Conservation (phyloP, 768 basidiomycete genomes). For the Cystobasidium tubakii region DNA sequence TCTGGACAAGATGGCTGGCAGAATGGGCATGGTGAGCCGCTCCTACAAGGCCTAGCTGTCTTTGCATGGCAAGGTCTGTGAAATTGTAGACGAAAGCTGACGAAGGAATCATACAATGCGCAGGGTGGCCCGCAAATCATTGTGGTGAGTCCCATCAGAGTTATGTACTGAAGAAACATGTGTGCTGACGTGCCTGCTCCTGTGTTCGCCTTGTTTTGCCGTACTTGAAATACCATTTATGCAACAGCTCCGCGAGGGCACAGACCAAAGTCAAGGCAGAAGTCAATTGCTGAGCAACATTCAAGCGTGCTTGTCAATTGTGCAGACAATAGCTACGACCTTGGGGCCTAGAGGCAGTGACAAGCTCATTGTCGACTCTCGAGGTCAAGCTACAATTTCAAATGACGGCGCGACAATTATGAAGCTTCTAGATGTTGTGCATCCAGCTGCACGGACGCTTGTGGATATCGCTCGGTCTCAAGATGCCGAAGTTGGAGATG, state of each 20-base stretch:
- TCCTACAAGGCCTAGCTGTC: not conserved
- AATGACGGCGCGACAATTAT: constrained; percentile 99
- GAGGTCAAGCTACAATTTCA: constrained; percentile 95
- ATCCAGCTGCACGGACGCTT: constrained; percentile 93
- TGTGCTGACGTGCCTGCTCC: no score
- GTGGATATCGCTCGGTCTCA: constrained; percentile 98
- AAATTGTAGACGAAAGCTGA: constrained; percentile 9
- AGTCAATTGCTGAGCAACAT: constrained; percentile 36
- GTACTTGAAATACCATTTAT: not conserved
- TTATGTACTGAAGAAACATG: no score
- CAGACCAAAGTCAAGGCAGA: constrained; percentile 31
- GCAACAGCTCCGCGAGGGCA: constrained; percentile 36
- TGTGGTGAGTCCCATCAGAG: constrained; percentile 10
- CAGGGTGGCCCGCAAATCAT: constrained; percentile 18
- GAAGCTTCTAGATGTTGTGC: constrained; percentile 93
- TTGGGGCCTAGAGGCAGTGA: constrained; percentile 98
- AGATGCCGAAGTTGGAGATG: constrained; percentile 97
- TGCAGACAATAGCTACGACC: constrained; percentile 84
- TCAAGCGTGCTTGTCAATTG: constrained; percentile 57
- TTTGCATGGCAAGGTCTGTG: not conserved
- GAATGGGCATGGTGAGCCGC: constrained; percentile 8
- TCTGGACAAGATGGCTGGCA: not conserved
- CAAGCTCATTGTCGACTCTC: constrained; percentile 86
- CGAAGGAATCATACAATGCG: not conserved
- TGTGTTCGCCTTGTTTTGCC: not conserved